phyloP scores from a whole-genome alignment of 805 yeast species.

The Jamesozyma jinghongensis region DNA sequence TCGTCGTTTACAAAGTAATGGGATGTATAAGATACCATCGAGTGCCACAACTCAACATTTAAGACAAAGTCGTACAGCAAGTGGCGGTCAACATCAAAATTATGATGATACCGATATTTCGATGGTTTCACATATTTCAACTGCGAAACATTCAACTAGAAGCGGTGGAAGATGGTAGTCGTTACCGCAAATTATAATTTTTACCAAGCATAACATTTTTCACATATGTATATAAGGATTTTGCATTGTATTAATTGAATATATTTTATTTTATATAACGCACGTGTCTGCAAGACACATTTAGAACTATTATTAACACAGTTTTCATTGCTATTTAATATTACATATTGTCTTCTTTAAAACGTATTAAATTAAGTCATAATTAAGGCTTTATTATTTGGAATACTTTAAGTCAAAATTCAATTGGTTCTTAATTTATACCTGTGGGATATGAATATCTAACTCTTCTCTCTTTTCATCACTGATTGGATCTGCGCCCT shows the following conservation, averaged over 20 bases:
- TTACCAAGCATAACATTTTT: no score
- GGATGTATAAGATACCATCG: conserved; percentile 25
- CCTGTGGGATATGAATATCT: conserved; percentile 45
- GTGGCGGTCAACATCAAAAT: neutral
- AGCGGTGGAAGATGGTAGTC: conserved; percentile 26
- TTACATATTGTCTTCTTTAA: no score
- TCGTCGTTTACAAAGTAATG: conserved; percentile 9
- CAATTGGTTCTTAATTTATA: no score
- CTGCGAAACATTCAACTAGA: conserved; percentile 27
- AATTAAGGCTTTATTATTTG: no score
- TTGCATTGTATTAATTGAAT: no score
- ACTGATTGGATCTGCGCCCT: conserved; percentile 36
- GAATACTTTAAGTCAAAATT: no score
- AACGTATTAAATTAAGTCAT: no score
- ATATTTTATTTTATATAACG: no score
- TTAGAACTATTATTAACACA: no score
- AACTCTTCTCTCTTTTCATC: conserved; percentile 38
- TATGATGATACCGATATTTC: conserved; percentile 30
- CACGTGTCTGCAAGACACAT: no score
- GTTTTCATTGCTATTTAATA: no score
- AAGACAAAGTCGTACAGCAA: conserved; percentile 13
- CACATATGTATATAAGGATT: no score
- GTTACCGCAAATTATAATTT: neutral
- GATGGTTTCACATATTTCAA: conserved; percentile 30
- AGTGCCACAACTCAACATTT: conserved; percentile 22